Conservation (phyloP, 139 green algal species). For the Cymbomonas tetramitiformis region DNA sequence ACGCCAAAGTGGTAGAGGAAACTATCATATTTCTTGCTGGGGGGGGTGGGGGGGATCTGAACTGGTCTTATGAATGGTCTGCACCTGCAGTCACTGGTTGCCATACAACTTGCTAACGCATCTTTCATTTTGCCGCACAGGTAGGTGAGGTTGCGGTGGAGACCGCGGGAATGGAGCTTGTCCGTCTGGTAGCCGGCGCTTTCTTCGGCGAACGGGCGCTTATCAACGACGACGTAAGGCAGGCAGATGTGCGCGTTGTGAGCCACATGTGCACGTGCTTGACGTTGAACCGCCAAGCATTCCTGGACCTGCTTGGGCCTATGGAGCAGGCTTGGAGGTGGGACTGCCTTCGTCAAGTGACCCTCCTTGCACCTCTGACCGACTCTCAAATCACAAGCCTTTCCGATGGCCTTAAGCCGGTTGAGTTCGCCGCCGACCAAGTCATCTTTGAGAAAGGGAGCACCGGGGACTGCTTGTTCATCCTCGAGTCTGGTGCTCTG, state of each 20-base stretch:
- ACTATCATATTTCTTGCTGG: no score
- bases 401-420: background rate
- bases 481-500: slow-evolving; percentile 63
- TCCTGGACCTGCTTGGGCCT: slow-evolving; percentile 68
- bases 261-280: background rate
- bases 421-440: slow-evolving; percentile 14
- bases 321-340: slow-evolving; percentile 66
- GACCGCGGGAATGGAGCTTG: background rate
- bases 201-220: slow-evolving; percentile 87
- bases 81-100: no score
- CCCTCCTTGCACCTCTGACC: background rate
- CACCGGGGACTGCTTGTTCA: slow-evolving; percentile 63
- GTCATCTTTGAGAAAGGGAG: slow-evolving; percentile 49
- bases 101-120: no score
- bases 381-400: background rate
- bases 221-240: slow-evolving; percentile 49
- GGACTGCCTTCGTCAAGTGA: slow-evolving; percentile 60
- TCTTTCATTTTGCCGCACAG: no score
- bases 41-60: no score
- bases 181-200: background rate
- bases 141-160: slow-evolving; percentile 33
- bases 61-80: no score
- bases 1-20: no score
- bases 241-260: slow-evolving; percentile 53
- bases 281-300: slow-evolving; percentile 29